Evolutionary conservation across 371 early-diverging fungal genomes (phyloP).

Genomic region (Mortierella sp.): DNA sequence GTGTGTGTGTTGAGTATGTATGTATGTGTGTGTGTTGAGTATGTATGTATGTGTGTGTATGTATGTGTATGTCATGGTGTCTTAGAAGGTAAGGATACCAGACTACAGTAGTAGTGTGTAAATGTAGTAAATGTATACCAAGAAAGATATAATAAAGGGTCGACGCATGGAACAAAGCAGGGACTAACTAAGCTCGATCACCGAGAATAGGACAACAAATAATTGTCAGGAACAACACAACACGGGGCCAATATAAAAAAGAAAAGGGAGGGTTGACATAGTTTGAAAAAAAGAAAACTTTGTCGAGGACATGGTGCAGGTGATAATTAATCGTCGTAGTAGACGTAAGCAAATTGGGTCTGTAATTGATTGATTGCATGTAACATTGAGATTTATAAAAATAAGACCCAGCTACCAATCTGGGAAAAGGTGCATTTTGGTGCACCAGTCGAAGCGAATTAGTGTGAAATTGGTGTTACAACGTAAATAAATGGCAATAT

Average conservation of each 20-base stretch:
- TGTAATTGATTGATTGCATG: too few species aligned
- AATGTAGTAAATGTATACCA: too few species aligned
- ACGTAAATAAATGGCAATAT: background rate
- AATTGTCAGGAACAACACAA: background rate
- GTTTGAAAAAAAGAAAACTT: background rate
- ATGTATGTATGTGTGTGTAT: too few species aligned
- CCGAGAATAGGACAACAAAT: slow-evolving; percentile 10
- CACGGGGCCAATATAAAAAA: background rate
- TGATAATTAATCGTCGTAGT: too few species aligned
- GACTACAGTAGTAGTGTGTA: too few species aligned
- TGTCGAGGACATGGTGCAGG: background rate
- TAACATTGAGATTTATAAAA: too few species aligned
- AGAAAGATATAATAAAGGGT: background rate
- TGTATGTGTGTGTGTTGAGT: too few species aligned
- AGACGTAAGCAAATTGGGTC: background rate
- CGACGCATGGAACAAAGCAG: background rate
- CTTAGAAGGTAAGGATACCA: too few species aligned
- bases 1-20: background rate
- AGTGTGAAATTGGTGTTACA: slow-evolving; percentile 13
- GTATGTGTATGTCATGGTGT: background rate
- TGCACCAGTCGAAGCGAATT: background rate
- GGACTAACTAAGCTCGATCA: background rate
- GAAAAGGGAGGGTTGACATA: background rate
- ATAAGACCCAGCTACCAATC: background rate
- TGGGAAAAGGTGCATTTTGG: background rate